Conservation (phyloP, 257 asterid genomes). For the Solanum tacnaense region DNA sequence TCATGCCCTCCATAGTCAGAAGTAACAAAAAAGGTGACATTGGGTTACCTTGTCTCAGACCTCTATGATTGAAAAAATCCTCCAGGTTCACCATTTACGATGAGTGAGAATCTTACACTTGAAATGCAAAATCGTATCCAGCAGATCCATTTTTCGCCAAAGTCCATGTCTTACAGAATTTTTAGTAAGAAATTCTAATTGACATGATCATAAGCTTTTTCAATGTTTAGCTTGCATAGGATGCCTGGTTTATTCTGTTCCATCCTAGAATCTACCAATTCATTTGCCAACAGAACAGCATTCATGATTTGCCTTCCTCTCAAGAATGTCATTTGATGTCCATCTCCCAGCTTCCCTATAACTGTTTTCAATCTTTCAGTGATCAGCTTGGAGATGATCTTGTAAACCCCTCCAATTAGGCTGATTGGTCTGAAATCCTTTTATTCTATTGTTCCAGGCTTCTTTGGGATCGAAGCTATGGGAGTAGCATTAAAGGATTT, state of each 20-base stretch:
- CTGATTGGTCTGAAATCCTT: background rate
- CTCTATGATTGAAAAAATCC: background rate
- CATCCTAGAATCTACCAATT: background rate
- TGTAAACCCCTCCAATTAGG: background rate
- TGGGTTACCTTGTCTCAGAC: background rate
- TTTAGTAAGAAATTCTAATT: background rate
- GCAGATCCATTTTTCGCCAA: background rate
- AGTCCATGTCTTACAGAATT: background rate
- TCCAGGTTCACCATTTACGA: background rate
- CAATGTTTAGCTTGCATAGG: background rate
- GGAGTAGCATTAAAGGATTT: background rate
- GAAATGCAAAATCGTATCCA: background rate
- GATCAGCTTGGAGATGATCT: background rate
- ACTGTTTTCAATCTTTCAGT: background rate
- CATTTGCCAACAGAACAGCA: background rate
- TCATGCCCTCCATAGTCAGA: background rate
- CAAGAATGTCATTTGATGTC: background rate
- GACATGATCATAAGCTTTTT: background rate
- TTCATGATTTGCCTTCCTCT: background rate
- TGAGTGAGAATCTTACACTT: background rate
- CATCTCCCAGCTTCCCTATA: background rate
- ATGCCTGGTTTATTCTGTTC: background rate
- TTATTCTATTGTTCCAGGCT: background rate
- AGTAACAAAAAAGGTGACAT: background rate
- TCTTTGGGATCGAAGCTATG: background rate